Evolutionary conservation across 208 protist genomes (phyloP), one percentile per base, ranked within the genome.

Genomic region (Angomonas deanei): DNA sequence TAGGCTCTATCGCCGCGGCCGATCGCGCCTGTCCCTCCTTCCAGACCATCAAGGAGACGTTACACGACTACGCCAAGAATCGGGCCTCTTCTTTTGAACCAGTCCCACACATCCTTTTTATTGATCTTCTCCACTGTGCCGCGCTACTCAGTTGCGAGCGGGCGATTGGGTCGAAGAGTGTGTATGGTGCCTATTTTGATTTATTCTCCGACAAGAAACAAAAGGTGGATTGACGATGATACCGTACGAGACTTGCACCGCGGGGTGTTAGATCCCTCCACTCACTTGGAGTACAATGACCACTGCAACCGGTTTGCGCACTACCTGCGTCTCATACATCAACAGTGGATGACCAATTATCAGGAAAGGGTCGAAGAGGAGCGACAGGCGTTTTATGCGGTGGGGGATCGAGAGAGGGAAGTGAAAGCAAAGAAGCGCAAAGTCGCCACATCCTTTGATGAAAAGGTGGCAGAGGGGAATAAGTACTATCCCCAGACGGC

Each of bases 201-300:
- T 68, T 91, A 11, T 53, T 76, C 6, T 31, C 39, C 38, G 48
- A 57, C n/a, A n/a, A n/a, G n/a, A n/a, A n/a, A n/a, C n/a, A n/a
- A n/a, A n/a, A n/a, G n/a, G n/a, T n/a, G n/a, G n/a, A 70, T 91
- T n/a, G 72, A 91, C 30, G 80, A 91, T 42, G 84, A 87, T 26
- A 47, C 62, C 47, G 79, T 91, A 46, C 57, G 69, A 48, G 84
- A 78, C 32, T 24, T 87, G 54, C 80, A 91, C 68, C 58, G 21
- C 1, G 77, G 70, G 31, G 84, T 91, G 55, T 66, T 91, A 34
- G 80, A 86, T 8, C 80, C 84, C 2, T 24, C 30, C 31, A 75
- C 74, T 2, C 70, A 79, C 32, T 61, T 91, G 32, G 84, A 91
- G 66, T 87, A 82, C 78, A 75, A 23, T 8, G 78, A 91, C 57